These are phyloP conservation scores for Fusarium xyrophilum DNA, from an alignment of 2,329 filamentous ascomycete genomes.

Conservation along the genomic window DNA sequence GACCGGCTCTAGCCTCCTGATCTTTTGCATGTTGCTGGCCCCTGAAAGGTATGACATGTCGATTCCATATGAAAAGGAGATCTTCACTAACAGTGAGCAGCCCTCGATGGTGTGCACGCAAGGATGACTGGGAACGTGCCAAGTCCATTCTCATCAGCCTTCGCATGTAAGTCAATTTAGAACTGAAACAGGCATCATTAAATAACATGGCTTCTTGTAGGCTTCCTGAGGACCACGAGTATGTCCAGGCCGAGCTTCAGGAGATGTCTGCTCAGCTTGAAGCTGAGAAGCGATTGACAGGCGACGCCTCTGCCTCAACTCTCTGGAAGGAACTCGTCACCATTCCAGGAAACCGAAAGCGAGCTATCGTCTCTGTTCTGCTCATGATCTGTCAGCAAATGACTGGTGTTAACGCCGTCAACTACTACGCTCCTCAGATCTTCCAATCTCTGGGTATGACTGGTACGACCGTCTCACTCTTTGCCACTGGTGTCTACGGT, in stretches of 20 bases:
- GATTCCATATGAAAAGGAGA: background rate
- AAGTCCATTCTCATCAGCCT: constrained; percentile 62
- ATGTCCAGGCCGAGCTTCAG: constrained; percentile 64
- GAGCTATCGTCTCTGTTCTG: constrained; percentile 66
- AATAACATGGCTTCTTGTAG: constrained; percentile 37
- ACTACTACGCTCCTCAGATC: constrained; percentile 74
- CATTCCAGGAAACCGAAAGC: constrained; percentile 67
- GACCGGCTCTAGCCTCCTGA: constrained; percentile 52
- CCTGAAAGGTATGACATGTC: constrained; percentile 50
- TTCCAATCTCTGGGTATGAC: constrained; percentile 70
- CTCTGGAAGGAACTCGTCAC: constrained; percentile 70
- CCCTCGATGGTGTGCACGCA: constrained; percentile 71
- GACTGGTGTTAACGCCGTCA: constrained; percentile 63
- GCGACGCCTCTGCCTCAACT: constrained; percentile 61
- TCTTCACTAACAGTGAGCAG: constrained; percentile 50
- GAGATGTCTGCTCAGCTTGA: constrained; percentile 69
- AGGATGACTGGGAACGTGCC: constrained; percentile 72
- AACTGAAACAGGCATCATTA: too few relatives aligned
- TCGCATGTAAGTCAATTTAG: constrained; percentile 41
- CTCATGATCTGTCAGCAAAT: constrained; percentile 75
- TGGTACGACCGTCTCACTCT: constrained; percentile 64
- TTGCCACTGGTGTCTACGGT: constrained; percentile 77
- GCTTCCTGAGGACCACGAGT: constrained; percentile 61
- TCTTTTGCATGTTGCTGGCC: constrained; percentile 67
- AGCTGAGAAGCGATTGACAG: constrained; percentile 64